Base-by-base conservation (phyloP, 2,329 filamentous ascomycete genomes). In the Chaetomiaceae sp. region DNA sequence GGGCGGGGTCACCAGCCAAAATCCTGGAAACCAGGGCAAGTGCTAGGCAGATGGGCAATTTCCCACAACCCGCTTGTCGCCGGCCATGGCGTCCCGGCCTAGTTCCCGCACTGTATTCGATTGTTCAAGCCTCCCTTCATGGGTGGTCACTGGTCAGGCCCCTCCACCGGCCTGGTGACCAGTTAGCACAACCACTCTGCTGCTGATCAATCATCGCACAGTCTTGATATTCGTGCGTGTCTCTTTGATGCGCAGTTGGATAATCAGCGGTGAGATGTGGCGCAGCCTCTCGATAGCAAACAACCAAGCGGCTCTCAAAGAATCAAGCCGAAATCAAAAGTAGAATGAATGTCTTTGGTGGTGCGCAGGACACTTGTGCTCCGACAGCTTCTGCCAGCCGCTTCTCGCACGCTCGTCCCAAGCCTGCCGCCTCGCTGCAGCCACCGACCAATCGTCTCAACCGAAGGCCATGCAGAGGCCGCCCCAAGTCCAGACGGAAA, bases 91-190 rank as follows among this genome's bases (percentile, higher is more conserved):
- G 18, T 14, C 29, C 25, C n/a, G 40, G 30, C 13, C n/a, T 16
- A n/a, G 8, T 47, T 48, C 29, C 51, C 56, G 56, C 54, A 56
- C 56, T 56, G 56, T n/a, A n/a, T n/a, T n/a, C n/a, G n/a, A n/a
- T n/a, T n/a, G n/a, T n/a, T 58, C 41, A 29, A 25, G 38, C 7
- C 33, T 27, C 2, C 25, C 21, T n/a, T 10, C n/a, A 16, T 14
- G 25, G 25, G 32, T 41, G n/a, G n/a, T n/a, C n/a, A n/a, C n/a
- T n/a, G n/a, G n/a, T n/a, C n/a, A n/a, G n/a, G n/a, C n/a, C n/a
- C n/a, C n/a, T n/a, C n/a, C n/a, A n/a, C 41, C 45, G 50, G 40
- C 49, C 57, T 36, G 50, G 40, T 53, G 47, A 54, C 29, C 53
- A 32, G 43, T 33, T 49, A 5, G 33, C 14, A 49, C 27, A n/a